phyloP scores from a whole-genome alignment of 2,329 filamentous ascomycete species.

The Dactylellina parvicollis region DNA sequence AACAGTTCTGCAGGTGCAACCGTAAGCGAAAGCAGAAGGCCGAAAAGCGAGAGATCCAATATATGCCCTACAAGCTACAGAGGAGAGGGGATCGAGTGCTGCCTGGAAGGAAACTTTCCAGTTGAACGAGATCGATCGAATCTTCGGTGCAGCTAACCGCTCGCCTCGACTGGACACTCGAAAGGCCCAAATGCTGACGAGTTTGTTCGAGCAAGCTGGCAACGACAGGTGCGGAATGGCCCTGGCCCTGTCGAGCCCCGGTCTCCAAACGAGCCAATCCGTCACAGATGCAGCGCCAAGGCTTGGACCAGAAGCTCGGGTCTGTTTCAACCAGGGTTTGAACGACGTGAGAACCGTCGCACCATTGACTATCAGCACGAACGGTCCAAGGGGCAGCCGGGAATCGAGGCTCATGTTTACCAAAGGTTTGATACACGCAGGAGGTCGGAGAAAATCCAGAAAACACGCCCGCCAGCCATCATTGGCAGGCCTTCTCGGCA shows the following conservation, averaged over 20 bases:
- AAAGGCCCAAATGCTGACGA: slow-evolving; percentile 21
- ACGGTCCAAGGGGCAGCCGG: slow-evolving; percentile 17
- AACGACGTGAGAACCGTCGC: slow-evolving; percentile 30
- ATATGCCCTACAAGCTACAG: slow-evolving; percentile 14
- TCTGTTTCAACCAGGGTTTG: slow-evolving; percentile 45
- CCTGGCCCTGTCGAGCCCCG: too few relatives aligned
- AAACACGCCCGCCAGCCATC: slow-evolving; percentile 17
- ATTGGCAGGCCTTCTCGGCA: slow-evolving; percentile 22
- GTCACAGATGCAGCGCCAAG: slow-evolving; percentile 51
- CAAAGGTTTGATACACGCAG: slow-evolving; percentile 32
- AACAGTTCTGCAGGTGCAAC: too few relatives aligned
- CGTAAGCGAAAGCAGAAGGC: slow-evolving; percentile 28
- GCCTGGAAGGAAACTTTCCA: slow-evolving; percentile 1
- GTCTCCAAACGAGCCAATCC: slow-evolving; percentile 45
- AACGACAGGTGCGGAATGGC: too few relatives aligned
- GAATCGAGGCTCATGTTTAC: slow-evolving; percentile 3
- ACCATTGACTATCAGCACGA: slow-evolving; percentile 29
- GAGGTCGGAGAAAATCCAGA: slow-evolving; percentile 31
- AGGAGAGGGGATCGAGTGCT: neutral
- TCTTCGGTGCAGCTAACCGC: slow-evolving; percentile 16
- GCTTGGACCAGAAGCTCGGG: slow-evolving; percentile 23
- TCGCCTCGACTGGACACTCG: slow-evolving; percentile 26
- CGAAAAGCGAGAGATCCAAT: slow-evolving; percentile 12
- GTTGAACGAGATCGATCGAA: too few relatives aligned
- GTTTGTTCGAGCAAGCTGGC: slow-evolving; percentile 1